phyloP scores from a whole-genome alignment of 805 yeast species.

The Hagleromyces aurorensis region DNA sequence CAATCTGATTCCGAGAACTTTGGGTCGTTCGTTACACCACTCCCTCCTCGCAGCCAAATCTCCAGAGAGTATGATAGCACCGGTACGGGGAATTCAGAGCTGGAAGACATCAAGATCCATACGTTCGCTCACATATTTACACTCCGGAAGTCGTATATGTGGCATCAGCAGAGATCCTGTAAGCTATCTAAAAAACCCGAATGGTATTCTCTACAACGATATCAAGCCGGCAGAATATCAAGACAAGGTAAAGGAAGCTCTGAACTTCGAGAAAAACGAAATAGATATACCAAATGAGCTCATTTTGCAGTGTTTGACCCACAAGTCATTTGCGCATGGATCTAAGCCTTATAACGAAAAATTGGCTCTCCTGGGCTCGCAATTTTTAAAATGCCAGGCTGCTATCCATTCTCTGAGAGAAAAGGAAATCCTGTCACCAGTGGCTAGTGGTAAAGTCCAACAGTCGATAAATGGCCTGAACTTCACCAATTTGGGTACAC shows the following conservation, averaged over 20 bases:
- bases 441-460: slow-evolving; percentile 17
- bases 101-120: no score
- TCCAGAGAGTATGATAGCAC: no score
- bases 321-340: slow-evolving; percentile 92
- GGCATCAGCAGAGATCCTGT: slow-evolving; percentile 67
- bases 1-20: no score
- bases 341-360: slow-evolving; percentile 83
- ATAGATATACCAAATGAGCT: slow-evolving; percentile 48
- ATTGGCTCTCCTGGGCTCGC: slow-evolving; percentile 63
- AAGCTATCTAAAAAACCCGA: slow-evolving; percentile 42
- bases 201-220: slow-evolving; percentile 44
- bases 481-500: slow-evolving; percentile 54
- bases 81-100: no score
- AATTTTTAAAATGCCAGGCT: slow-evolving; percentile 42
- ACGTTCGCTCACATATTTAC: slow-evolving; percentile 34
- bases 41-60: no score
- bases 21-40: no score
- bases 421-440: slow-evolving; percentile 9
- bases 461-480: slow-evolving; percentile 39
- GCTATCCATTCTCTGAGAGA: slow-evolving; percentile 28
- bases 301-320: slow-evolving; percentile 76
- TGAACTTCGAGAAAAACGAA: slow-evolving; percentile 19
- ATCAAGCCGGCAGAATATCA: slow-evolving; percentile 42
- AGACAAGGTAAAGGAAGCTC: slow-evolving; percentile 14
- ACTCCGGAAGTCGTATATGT: slow-evolving; percentile 47